phyloP scores from a whole-genome alignment of 805 yeast species.

The Cyberlindnera mycetangii region DNA sequence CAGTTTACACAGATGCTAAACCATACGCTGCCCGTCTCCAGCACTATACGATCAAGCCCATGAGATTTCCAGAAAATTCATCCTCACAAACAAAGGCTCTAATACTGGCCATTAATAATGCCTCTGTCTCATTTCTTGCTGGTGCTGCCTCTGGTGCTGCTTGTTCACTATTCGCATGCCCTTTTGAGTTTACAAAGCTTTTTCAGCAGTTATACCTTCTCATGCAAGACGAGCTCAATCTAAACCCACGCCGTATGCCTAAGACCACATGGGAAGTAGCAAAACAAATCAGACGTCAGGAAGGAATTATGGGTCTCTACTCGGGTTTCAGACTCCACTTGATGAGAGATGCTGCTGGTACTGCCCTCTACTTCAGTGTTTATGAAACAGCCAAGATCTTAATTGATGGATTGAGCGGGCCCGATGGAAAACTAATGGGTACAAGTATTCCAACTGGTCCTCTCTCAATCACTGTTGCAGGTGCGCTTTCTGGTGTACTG shows the following conservation, averaged over 20 bases:
- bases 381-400: constrained; percentile 69
- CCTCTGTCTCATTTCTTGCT: constrained; percentile 48
- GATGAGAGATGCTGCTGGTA: constrained; percentile 63
- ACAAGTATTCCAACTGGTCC: constrained; percentile 34
- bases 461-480: constrained; percentile 58
- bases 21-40: constrained; percentile 35
- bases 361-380: constrained; percentile 70
- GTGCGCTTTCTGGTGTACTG: constrained; percentile 74
- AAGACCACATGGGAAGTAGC: constrained; percentile 42
- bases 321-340: constrained; percentile 72
- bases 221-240: constrained; percentile 30
- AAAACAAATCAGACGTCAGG: constrained; percentile 49
- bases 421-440: constrained; percentile 33
- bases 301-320: constrained; percentile 65
- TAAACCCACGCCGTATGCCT: constrained; percentile 34
- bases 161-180: constrained; percentile 68
- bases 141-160: constrained; percentile 68
- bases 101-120: constrained; percentile 32
- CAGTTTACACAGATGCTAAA: constrained; percentile 55
- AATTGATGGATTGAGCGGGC: constrained; percentile 30
- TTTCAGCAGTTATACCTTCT: constrained; percentile 66
- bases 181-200: constrained; percentile 81
- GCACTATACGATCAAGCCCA: constrained; percentile 17
- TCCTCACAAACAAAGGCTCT: constrained; percentile 14
- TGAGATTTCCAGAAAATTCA: constrained; percentile 8